These are phyloP conservation scores for Punica granatum DNA, from an alignment of 345 rosid genomes.

Conservation along the genomic window DNA sequence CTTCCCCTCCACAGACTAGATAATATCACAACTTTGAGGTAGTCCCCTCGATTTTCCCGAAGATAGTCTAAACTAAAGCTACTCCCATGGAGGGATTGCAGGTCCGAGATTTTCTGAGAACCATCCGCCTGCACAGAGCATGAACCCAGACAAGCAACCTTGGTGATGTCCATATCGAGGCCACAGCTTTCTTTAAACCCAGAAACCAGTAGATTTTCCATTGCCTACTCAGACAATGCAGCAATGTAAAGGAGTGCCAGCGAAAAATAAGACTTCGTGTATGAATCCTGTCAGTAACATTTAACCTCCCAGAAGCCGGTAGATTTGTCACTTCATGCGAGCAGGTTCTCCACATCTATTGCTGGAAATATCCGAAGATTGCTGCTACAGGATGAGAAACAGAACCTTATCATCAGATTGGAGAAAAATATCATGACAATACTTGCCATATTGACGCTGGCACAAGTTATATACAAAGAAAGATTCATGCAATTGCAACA, in stretches of 20 bases:
- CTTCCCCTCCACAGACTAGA: constrained; percentile 56
- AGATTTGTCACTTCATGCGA: no score
- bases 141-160: constrained; percentile 64
- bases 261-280: constrained; percentile 63
- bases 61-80: neutral
- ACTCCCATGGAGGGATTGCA: constrained; percentile 57
- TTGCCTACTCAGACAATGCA: constrained; percentile 59
- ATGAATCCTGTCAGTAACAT: constrained; percentile 48
- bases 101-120: constrained; percentile 51
- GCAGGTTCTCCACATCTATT: constrained; percentile 40
- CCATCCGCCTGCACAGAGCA: constrained; percentile 57
- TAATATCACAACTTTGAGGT: constrained; percentile 14
- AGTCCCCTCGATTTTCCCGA: neutral
- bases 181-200: constrained; percentile 65
- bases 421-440: constrained; percentile 7
- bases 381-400: constrained; percentile 36
- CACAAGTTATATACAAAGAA: neutral
- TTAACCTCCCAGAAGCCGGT: constrained; percentile 63
- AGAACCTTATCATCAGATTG: constrained; percentile 9
- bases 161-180: constrained; percentile 30
- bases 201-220: constrained; percentile 64
- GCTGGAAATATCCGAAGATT: constrained; percentile 59
- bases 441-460: neutral
- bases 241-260: constrained; percentile 86
- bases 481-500: neutral